Evolutionary conservation across 495 filamentous ascomycete genomes (phyloP), one percentile per base, ranked within the genome.

Genomic region (Penicillium macrosclerotiorum): DNA sequence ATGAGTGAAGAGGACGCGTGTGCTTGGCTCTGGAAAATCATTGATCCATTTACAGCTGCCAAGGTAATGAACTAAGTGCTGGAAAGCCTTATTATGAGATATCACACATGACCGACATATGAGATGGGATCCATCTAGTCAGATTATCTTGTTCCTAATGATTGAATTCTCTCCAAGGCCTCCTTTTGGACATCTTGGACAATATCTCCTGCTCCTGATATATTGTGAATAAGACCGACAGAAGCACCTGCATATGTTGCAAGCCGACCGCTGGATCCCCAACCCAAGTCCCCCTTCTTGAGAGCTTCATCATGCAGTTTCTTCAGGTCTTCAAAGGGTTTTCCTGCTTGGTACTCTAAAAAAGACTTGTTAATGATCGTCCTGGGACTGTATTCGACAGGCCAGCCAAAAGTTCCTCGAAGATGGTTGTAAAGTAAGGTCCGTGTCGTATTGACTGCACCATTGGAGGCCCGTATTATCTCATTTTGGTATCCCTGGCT

Each of bases 371-470:
- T 90, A 14, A 81, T 60, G 4, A 89, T 68, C 5, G 72, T 77
- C 5, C 88, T 67, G 1, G 76, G 84, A 54, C 77, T 79, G 59
- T 83, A 90, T 13, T 64, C 55, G 35, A 72, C 63, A 0, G 86
- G 85, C 88, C 88, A 93, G 6, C 75, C 78, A 25, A 69, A 73
- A 0, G 83, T 88, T 0, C 85, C 87, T 9, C 86, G 63, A 5
- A 90, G 61, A 16, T 74, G 71, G 63, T 93, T 87, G 53, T 88
- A 93, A 5, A 91, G 56, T 14, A 77, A 68, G 1, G 85, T 89
- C 20, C 85, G 67, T 4, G 77, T 75, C 3, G 88, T 93, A 4
- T 51, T 76, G 5, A 62, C 65, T 4, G 79, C 86, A 0, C 85
- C 88, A 54, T 90, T 82, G 2, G 49, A 63, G 1, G 82, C 78